Base-by-base conservation (phyloP, 2,329 filamentous ascomycete genomes). In the Pseudonectria foliicola region DNA sequence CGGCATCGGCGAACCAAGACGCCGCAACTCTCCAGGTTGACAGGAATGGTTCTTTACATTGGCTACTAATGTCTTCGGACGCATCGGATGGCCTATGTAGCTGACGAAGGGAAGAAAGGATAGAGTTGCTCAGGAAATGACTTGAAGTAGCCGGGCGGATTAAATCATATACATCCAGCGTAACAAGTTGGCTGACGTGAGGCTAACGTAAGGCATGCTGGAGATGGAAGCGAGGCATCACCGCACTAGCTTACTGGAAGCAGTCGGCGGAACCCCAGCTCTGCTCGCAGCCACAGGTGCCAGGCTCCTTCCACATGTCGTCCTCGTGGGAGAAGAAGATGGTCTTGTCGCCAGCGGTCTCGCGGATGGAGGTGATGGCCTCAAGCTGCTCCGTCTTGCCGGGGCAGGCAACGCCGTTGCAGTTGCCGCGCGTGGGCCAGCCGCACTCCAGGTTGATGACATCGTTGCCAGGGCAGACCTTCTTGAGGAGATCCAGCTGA, bases 401-500 rank as follows among this genome's bases (percentile, higher is more conserved):
- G 37, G 89, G 78, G 50, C 85, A 68, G 39, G 88, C 88, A 13
- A 56, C 56, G 41, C 85, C 86, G 65, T 92, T 90, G 66, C 75
- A 62, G 21, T 61, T 52, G 57, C 89, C 89, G 7, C 58, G 48
- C 35, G 68, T 79, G 46, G 90, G 90, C 88, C 89, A 96, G 54
- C 90, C 90, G 38, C 83, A 85, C 79, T 96, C 90, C 50, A 93
- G 72, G 67, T 90, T 86, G 70, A 86, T 78, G 48, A 80, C 81
- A 25, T 75, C 66, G 70, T 84, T 84, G 57, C 73, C 74, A 27
- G 69, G 59, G 76, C 90, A 96, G 50, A 86, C 67, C 29, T 61
- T 59, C 57, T 77, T 66, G 44, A 94, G 79, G 46, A 85, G 70
- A 30, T 77, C 66, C 46, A 95, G 75, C 73, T 95, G 80, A 51